phyloP scores from a whole-genome alignment of 306 rosid species.

The Datisca glomerata region DNA sequence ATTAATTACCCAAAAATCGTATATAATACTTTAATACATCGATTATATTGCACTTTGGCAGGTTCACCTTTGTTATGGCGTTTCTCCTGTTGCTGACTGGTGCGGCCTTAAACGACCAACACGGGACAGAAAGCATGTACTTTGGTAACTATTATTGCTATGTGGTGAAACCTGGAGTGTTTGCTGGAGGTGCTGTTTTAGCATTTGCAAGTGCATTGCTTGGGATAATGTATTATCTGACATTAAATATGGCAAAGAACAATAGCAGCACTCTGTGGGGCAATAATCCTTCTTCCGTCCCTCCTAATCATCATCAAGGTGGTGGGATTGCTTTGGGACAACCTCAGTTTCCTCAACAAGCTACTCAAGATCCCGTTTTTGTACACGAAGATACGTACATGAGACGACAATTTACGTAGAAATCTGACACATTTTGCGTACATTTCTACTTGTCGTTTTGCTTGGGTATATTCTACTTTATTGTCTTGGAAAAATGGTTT shows the following conservation, averaged over 20 bases:
- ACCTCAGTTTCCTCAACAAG: constrained; percentile 56
- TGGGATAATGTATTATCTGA: constrained; percentile 50
- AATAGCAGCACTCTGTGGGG: constrained; percentile 16
- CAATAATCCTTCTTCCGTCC: constrained; percentile 24
- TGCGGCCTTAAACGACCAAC: constrained; percentile 52
- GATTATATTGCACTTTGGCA: constrained; percentile 14
- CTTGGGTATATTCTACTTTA: too few species aligned
- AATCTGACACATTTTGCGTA: too few species aligned
- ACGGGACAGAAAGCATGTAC: constrained; percentile 30
- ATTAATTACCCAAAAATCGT: too few species aligned
- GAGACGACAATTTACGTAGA: constrained; percentile 78
- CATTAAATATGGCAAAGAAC: constrained; percentile 31
- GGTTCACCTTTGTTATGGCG: constrained; percentile 58
- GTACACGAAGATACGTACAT: constrained; percentile 85
- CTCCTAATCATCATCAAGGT: too few species aligned
- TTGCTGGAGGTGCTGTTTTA: constrained; percentile 48
- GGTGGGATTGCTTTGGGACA: constrained; percentile 81
- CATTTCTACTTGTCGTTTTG: too few species aligned
- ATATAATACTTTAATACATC: background rate
- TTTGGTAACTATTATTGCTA: constrained; percentile 59
- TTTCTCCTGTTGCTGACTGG: constrained; percentile 58
- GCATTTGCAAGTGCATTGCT: constrained; percentile 46
- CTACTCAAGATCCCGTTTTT: constrained; percentile 53
- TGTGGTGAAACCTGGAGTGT: constrained; percentile 73
- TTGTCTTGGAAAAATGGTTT: too few species aligned